These are phyloP conservation scores for Pichia sp. DNA, from an alignment of 1,139 yeast species.

Conservation along the genomic window DNA sequence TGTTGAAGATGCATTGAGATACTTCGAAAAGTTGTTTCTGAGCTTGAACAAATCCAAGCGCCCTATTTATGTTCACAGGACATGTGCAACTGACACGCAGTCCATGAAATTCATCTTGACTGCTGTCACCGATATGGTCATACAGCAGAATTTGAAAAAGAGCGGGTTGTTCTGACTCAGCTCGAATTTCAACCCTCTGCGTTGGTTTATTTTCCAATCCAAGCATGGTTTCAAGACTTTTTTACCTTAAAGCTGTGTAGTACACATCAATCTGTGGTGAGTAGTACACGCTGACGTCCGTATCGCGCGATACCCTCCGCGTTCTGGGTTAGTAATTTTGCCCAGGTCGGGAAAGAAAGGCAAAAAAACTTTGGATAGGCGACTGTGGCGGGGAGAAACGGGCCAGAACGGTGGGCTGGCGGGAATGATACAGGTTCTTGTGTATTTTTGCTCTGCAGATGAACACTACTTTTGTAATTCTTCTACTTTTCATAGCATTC, in stretches of 20 bases:
- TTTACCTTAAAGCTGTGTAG: neutral
- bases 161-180: conserved; percentile 64
- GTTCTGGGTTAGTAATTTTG: neutral
- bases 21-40: conserved; percentile 62
- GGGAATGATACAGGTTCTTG: neutral
- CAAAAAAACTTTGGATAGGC: neutral
- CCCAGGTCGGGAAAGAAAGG: neutral
- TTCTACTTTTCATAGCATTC: conserved; percentile 18
- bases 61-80: conserved; percentile 83
- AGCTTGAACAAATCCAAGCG: conserved; percentile 60
- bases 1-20: conserved; percentile 60
- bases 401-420: neutral
- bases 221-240: neutral
- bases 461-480: conserved; percentile 1
- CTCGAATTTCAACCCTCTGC: no score
- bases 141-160: conserved; percentile 74
- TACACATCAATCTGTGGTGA: neutral
- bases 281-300: no score
- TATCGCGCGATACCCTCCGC: neutral
- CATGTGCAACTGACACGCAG: conserved; percentile 92
- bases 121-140: conserved; percentile 88
- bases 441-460: neutral
- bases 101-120: conserved; percentile 85
- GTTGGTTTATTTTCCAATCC: neutral
- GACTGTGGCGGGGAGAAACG: neutral